phyloP scores from a whole-genome alignment of 2,329 filamentous ascomycete species.

The Plectosphaerella plurivora region DNA sequence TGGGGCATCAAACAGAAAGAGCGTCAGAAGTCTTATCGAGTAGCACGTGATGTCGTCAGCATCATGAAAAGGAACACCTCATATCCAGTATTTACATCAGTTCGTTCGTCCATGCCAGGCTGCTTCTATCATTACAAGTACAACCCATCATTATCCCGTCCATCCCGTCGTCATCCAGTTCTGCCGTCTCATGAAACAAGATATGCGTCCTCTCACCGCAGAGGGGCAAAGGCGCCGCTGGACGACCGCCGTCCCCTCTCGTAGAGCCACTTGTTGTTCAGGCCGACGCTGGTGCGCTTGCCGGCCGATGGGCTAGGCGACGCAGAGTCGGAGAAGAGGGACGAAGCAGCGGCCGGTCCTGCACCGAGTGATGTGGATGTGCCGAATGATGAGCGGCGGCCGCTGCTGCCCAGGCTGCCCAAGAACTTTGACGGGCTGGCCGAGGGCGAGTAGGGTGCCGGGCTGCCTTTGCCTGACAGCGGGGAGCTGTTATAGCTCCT shows the following conservation, averaged over 20 bases:
- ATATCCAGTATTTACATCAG: neutral
- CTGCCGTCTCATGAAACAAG: neutral
- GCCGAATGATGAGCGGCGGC: slow-evolving; percentile 56
- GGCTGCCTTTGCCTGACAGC: slow-evolving; percentile 51
- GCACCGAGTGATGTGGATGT: slow-evolving; percentile 33
- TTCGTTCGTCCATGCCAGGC: neutral
- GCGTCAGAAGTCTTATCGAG: too few relatives aligned
- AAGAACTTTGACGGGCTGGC: slow-evolving; percentile 61
- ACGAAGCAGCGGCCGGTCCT: slow-evolving; percentile 9
- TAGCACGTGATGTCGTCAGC: too few relatives aligned
- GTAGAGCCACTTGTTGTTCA: slow-evolving; percentile 95
- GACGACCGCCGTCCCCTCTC: slow-evolving; percentile 67
- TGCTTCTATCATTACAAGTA: neutral
- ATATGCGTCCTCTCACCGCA: neutral
- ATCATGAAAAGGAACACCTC: too few relatives aligned
- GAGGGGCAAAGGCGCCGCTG: neutral
- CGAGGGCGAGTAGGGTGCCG: slow-evolving; percentile 39
- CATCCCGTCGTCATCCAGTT: neutral
- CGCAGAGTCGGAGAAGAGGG: slow-evolving; percentile 51
- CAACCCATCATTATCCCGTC: neutral
- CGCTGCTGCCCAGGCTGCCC: slow-evolving; percentile 35
- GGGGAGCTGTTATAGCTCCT: slow-evolving; percentile 55
- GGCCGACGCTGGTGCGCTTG: slow-evolving; percentile 67
- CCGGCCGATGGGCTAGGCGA: slow-evolving; percentile 64
- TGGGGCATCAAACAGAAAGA: too few relatives aligned